phyloP scores from a whole-genome alignment of 2,329 filamentous ascomycete species.

The Grosmannia clavigera region DNA sequence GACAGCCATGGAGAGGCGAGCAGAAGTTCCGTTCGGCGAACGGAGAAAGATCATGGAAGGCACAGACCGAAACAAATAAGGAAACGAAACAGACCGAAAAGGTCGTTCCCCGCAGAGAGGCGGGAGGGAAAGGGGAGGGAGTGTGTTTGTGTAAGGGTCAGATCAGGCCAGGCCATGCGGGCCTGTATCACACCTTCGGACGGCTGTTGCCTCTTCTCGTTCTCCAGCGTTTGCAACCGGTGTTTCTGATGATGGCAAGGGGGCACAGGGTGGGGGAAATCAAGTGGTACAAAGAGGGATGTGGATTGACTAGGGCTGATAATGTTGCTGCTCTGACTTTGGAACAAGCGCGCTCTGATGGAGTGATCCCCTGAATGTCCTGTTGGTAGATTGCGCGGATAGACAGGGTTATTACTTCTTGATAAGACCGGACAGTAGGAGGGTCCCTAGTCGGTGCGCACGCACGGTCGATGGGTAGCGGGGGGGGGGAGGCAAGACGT shows the following conservation, averaged over 20 bases:
- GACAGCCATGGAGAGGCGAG: not conserved
- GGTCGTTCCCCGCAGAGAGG: not conserved
- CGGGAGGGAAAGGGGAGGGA: not conserved
- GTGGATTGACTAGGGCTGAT: not conserved
- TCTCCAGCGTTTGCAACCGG: not conserved
- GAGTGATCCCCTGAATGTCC: not conserved
- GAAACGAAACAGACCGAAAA: not conserved
- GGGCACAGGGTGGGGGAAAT: not conserved
- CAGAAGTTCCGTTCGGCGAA: not conserved
- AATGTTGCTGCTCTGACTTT: not conserved
- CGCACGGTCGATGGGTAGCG: not conserved
- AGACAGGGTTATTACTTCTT: not conserved
- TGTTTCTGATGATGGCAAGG: not conserved
- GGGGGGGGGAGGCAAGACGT: not conserved
- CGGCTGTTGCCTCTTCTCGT: not conserved
- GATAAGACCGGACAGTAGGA: not conserved
- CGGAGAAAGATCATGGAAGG: not conserved
- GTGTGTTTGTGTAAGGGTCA: not conserved
- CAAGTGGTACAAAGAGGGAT: not conserved
- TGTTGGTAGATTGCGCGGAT: not conserved
- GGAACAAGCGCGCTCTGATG: constrained; percentile 25
- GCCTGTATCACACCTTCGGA: not conserved
- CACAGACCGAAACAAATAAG: not conserved
- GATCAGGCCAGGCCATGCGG: not conserved
- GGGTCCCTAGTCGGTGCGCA: not conserved